Evolutionary conservation across 2,329 filamentous ascomycete species (phyloP).

Genomic region (Neofusicoccum umdonicola): DNA sequence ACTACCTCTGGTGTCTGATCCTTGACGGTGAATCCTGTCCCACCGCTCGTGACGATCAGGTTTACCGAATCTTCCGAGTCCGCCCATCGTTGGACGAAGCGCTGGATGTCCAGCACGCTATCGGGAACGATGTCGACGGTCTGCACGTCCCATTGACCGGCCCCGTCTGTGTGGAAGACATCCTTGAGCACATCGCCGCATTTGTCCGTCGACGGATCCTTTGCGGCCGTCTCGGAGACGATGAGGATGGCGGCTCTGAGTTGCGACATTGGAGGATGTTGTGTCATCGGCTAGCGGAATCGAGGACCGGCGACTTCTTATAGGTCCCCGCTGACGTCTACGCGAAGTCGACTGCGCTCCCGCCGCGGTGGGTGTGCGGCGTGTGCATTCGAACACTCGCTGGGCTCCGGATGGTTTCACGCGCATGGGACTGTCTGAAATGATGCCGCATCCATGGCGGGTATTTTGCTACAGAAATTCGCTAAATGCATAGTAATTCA

Average conservation of each 20-base stretch:
- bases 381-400: neutral
- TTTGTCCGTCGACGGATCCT: conserved; percentile 75
- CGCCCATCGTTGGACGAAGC: conserved; percentile 68
- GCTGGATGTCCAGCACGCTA: conserved; percentile 70
- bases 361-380: neutral
- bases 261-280: conserved; percentile 12
- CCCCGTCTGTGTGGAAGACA: conserved; percentile 66
- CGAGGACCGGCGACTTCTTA: neutral
- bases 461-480: conserved; percentile 13
- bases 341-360: neutral
- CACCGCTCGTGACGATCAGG: conserved; percentile 83
- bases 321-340: conserved; percentile 7
- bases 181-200: conserved; percentile 65
- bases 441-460: conserved; percentile 8
- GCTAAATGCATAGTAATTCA: conserved; percentile 7
- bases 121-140: conserved; percentile 78
- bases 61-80: conserved; percentile 64
- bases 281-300: conserved; percentile 4
- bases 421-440: neutral
- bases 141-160: conserved; percentile 67
- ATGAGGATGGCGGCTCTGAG: conserved; percentile 78
- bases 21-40: conserved; percentile 83
- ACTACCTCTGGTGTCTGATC: conserved; percentile 87
- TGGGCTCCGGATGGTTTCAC: too few species aligned
- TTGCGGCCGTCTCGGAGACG: conserved; percentile 84